Conservation (phyloP, 352 stramenopile genomes). For the Pythium insidiosum region DNA sequence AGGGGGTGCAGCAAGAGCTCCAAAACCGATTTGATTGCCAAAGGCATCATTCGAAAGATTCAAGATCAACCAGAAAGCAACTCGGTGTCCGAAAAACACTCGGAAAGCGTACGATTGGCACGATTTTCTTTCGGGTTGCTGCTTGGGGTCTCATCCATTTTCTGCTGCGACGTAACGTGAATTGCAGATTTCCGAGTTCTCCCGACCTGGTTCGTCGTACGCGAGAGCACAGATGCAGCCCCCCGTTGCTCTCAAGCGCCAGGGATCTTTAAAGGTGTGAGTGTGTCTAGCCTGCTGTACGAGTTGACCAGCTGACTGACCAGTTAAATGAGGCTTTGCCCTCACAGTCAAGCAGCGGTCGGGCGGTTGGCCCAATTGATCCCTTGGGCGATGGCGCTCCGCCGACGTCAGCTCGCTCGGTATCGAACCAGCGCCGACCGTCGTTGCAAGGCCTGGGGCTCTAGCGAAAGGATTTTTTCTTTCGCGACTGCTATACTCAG, state of each 20-base stretch:
- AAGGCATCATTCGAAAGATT: conserved; percentile 32
- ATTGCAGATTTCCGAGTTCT: conserved; percentile 63
- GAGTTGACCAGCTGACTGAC: not conserved
- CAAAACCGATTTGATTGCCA: conserved; percentile 22
- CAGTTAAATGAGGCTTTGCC: not conserved
- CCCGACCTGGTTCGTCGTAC: conserved; percentile 66
- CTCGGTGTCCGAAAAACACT: conserved; percentile 26
- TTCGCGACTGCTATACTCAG: too few species aligned
- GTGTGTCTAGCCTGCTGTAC: not conserved
- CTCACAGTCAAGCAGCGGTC: conserved; percentile 35
- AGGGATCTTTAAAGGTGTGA: conserved; percentile 39
- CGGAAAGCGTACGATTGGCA: conserved; percentile 32
- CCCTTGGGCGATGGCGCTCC: conserved; percentile 44
- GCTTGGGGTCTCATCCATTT: not conserved
- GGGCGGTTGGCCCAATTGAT: conserved; percentile 41
- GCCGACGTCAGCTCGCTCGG: conserved; percentile 8
- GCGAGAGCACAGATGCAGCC: conserved; percentile 51
- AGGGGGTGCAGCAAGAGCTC: conserved; percentile 21
- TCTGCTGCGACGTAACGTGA: not conserved
- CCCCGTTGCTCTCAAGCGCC: conserved; percentile 24
- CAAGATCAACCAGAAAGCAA: conserved; percentile 22
- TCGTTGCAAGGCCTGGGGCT: conserved; percentile 54
- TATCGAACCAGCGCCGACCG: conserved; percentile 47
- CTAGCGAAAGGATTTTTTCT: conserved; percentile 9
- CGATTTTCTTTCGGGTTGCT: too few species aligned